Conservation (phyloP, 805 yeast species). For the Myxozyma sirexii region DNA sequence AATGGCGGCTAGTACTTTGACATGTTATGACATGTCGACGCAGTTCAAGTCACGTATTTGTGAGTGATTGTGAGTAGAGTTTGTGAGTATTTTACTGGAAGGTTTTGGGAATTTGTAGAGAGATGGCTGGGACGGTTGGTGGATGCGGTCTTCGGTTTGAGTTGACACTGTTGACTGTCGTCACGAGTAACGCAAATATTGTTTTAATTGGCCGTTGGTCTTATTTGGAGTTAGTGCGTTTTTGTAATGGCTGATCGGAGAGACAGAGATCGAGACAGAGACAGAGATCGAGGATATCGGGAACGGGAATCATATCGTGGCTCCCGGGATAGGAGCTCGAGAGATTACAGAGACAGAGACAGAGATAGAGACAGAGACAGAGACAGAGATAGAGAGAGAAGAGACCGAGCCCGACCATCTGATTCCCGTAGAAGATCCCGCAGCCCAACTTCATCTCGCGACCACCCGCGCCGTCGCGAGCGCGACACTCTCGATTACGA, state of each 20-base stretch:
- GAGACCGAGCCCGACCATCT: background rate
- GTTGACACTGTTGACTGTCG: too few species aligned
- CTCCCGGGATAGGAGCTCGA: background rate
- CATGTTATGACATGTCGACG: too few species aligned
- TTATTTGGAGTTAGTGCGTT: background rate
- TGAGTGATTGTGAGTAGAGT: too few species aligned
- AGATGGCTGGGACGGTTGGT: too few species aligned
- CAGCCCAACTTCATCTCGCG: background rate
- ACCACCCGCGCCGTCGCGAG: background rate
- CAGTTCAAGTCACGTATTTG: too few species aligned
- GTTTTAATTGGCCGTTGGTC: background rate
- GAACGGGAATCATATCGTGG: conserved; percentile 8
- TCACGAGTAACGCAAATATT: too few species aligned
- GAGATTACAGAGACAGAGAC: background rate
- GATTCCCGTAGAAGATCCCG: background rate
- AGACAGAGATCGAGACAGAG: conserved; percentile 1
- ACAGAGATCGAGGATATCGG: conserved; percentile 10
- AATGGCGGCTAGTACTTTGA: too few species aligned
- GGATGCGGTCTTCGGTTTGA: too few species aligned
- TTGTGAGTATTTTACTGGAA: too few species aligned
- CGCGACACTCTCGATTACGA: background rate
- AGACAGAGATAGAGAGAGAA: background rate
- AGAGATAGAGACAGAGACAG: conserved; percentile 4
- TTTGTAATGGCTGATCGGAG: conserved; percentile 1
- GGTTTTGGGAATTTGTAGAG: too few species aligned